Percentiles rank a stretch among this genome's conserved stretches.
phyloP scores from a whole-genome alignment of 768 basidiomycete genomes.

The Rhizopogon vesiculosus region DNA sequence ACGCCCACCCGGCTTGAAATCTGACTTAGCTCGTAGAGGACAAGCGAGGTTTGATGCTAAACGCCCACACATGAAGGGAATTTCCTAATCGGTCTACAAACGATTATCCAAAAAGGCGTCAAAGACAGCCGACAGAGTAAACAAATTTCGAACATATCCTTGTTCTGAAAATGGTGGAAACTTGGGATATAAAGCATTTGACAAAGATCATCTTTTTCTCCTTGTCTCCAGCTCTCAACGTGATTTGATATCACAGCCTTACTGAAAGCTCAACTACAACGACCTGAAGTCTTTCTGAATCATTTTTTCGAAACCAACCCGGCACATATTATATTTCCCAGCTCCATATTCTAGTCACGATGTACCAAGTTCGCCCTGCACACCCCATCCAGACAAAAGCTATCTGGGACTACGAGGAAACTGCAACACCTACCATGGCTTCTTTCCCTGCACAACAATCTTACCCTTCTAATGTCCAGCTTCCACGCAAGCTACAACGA shows the following conservation, averaged over 20 bases:
- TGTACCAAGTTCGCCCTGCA: conserved; percentile 31
- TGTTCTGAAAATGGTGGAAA: conserved; percentile 23
- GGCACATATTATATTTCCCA: conserved; percentile 11
- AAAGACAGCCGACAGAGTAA: conserved; percentile 12
- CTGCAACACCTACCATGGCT: conserved; percentile 19
- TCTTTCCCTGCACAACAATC: conserved; percentile 23
- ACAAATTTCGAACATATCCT: conserved; percentile 25
- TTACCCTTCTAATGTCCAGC: conserved; percentile 42
- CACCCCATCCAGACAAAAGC: conserved; percentile 33
- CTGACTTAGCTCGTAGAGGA: conserved; percentile 17
- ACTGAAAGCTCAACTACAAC: conserved; percentile 5
- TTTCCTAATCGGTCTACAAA: conserved; percentile 31
- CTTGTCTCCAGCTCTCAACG: conserved; percentile 13
- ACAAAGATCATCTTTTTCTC: conserved; percentile 3
- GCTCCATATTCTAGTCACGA: conserved; percentile 13
- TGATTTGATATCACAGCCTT: conserved; percentile 4
- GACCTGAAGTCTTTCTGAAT: conserved; percentile 9
- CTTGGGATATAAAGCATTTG: conserved; percentile 24
- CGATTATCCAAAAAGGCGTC: conserved; percentile 28
- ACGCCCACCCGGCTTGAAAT: conserved; percentile 5
- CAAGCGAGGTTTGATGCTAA: conserved; percentile 2
- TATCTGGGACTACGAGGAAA: conserved; percentile 30
- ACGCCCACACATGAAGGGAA: neutral
- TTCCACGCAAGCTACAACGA: conserved; percentile 67
- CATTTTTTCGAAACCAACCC: neutral